Evolutionary conservation across 371 early-diverging fungal species (phyloP), one percentile per base, ranked within the genome.

Genomic region (Lichtheimia hyalospora): DNA sequence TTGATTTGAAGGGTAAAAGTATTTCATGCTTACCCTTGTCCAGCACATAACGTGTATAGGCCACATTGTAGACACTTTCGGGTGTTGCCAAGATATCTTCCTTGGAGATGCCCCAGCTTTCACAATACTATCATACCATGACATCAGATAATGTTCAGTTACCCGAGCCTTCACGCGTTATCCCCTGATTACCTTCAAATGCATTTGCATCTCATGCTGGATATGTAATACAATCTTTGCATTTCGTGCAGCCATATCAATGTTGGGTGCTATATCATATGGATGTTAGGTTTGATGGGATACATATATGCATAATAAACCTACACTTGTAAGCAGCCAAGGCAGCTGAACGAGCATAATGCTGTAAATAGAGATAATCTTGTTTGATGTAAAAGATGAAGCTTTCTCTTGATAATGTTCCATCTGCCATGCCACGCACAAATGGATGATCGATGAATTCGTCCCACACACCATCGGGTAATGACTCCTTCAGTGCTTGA

Each of bases 31-130:
- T 64, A 61, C 89, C 92, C 42, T 85, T 84, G 28, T 94, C 94
- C 23, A 92, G 64, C 5, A 92, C 87, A 66, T 82, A 94, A 12
- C 94, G 85, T 0, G 92, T 92, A 72, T 94, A 94, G 0, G 94
- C 90, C 3, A 90, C 79, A 56, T 88, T 92, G 42, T 81, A 84
- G 15, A 82, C 81, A 56, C 90, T 89, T 69, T 92, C 92, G 16
- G 75, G 78, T 0, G 91, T 87, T 16, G 55, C 66, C 28, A 86
- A 67, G 21, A 94, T 83, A 13, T 90, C 90, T 40, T 84, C 83
- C 25, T 73, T 69, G 0, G 82, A 71, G 18, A 93, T 81, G 0
- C 91, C 91, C 89, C 89, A 92, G 51, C 75, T 63, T 21, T 74
- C 82, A 60, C 92, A 91, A 59, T 82, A 88, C 80, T 90, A 54